These are phyloP conservation scores for Mycena venus DNA, from an alignment of 768 basidiomycete genomes.

Conservation along the genomic window DNA sequence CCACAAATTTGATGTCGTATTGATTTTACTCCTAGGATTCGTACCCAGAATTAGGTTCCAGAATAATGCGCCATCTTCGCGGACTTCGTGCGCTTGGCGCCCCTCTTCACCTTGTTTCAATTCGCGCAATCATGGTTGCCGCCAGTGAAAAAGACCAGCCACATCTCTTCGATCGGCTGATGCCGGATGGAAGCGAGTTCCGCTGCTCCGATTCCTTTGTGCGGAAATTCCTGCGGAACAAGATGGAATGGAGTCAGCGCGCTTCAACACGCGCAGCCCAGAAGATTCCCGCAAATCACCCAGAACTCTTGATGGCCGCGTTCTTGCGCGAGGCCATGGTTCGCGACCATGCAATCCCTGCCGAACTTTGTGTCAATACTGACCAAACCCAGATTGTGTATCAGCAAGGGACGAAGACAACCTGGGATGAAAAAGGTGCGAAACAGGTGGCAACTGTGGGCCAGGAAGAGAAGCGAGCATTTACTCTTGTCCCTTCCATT, in stretches of 20 bases:
- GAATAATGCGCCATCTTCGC: slow-evolving; percentile 30
- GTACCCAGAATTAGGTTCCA: neutral
- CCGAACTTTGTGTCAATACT: slow-evolving; percentile 45
- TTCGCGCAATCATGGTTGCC: slow-evolving; percentile 46
- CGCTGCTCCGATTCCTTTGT: slow-evolving; percentile 39
- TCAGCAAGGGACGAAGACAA: slow-evolving; percentile 39
- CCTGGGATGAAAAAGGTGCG: slow-evolving; percentile 44
- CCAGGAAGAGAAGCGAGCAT: slow-evolving; percentile 56
- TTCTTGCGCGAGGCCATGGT: slow-evolving; percentile 39
- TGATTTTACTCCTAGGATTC: neutral
- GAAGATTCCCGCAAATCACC: slow-evolving; percentile 48
- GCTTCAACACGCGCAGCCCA: slow-evolving; percentile 48
- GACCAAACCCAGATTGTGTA: slow-evolving; percentile 53
- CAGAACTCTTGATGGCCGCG: slow-evolving; percentile 31
- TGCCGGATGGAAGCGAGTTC: slow-evolving; percentile 44
- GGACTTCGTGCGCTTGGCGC: slow-evolving; percentile 36
- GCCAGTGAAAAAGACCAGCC: slow-evolving; percentile 38
- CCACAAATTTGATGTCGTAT: too few relatives aligned
- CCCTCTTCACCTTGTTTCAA: slow-evolving; percentile 40
- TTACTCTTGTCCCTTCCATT: slow-evolving; percentile 49
- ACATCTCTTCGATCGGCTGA: slow-evolving; percentile 40
- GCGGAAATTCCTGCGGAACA: slow-evolving; percentile 17
- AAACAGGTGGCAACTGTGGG: slow-evolving; percentile 53
- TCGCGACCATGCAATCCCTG: slow-evolving; percentile 40
- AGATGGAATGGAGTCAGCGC: slow-evolving; percentile 41